Base-by-base conservation (phyloP, 805 yeast genomes). In the Cyberlindnera mycetangii region DNA sequence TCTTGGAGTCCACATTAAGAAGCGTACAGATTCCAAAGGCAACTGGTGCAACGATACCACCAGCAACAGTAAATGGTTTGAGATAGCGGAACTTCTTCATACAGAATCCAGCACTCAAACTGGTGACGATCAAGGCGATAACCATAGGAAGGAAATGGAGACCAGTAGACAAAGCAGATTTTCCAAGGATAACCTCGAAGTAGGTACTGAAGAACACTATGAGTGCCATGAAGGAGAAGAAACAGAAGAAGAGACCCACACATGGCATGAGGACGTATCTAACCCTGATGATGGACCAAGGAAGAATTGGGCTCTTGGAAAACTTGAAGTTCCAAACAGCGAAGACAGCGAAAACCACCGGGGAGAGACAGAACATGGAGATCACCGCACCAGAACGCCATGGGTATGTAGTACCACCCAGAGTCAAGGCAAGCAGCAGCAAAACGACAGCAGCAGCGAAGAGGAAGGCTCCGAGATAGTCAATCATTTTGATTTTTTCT, bases 381-480 rank as follows among this genome's bases (percentile, higher is more conserved):
- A 81, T 72, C 3, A 78, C 75, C 3, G 76, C 70, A 10, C 76
- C 75, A 0, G 82, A 73, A 3, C 62, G 56, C 87, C 87, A 82
- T 2, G 75, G 61, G 53, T 60, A 71, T 25, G 71, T 65, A 28
- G 64, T 59, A 3, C 82, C 81, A 16, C 85, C 85, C 52, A 79
- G 73, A 0, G 82, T 71, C 30, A 81, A 57, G 0, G 72, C 85
- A 35, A 74, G 61, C 42, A 72, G 60, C 1, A 76, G 45, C 35
- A 79, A 54, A 5, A 78, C 75, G 36, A 72, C 52, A 1, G 77
- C 75, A 4, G 65, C 53, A 4, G 73, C 58, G 24, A 76, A 51
- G 9, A 78, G 50, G 17, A 67, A 51, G 2, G 75, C 71, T 2
- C 84, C 85, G 5, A 71, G 11, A 52, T 66, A 75, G 58, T 81